Evolutionary conservation across 2,329 filamentous ascomycete species (phyloP).

Genomic region (Aspergillus hiratsukae): DNA sequence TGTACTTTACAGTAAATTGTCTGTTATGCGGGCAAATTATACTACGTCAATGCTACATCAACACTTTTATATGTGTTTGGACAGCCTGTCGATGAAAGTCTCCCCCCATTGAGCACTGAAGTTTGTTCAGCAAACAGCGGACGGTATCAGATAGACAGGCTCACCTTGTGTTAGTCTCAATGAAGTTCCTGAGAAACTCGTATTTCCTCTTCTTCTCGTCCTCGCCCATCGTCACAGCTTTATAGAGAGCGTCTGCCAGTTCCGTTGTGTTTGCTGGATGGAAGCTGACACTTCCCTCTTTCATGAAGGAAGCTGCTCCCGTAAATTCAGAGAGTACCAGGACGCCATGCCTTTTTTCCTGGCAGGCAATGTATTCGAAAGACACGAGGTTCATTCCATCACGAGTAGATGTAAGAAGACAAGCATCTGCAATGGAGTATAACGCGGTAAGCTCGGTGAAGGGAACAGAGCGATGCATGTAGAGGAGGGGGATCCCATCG

Average conservation of each 20-base stretch:
- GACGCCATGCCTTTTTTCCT: slow-evolving; percentile 77
- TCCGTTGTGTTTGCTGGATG: slow-evolving; percentile 97
- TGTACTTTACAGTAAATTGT: not conserved
- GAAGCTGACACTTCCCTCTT: slow-evolving; percentile 77
- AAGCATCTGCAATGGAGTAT: slow-evolving; percentile 83
- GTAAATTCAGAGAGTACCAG: slow-evolving; percentile 94
- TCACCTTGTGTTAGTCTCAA: slow-evolving; percentile 82
- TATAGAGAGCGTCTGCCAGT: slow-evolving; percentile 78
- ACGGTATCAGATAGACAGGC: slow-evolving; percentile 7
- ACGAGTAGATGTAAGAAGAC: slow-evolving; percentile 80
- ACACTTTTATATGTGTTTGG: slow-evolving; percentile 6
- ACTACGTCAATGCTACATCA: not conserved
- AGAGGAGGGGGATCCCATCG: slow-evolving; percentile 94
- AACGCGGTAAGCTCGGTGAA: slow-evolving; percentile 92
- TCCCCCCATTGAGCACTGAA: slow-evolving; percentile 31
- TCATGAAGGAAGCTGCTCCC: slow-evolving; percentile 82
- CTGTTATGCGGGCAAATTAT: not conserved
- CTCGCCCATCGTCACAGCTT: slow-evolving; percentile 79
- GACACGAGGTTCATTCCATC: slow-evolving; percentile 98
- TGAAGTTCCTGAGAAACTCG: slow-evolving; percentile 78
- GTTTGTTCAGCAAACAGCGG: not conserved
- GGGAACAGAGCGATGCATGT: slow-evolving; percentile 87
- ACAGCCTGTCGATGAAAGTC: slow-evolving; percentile 24
- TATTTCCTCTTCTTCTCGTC: slow-evolving; percentile 77
- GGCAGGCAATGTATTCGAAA: slow-evolving; percentile 93